Evolutionary conservation across 495 filamentous ascomycete genomes (phyloP), one percentile per base, ranked within the genome.

Genomic region (Aspergillus funiculosus): DNA sequence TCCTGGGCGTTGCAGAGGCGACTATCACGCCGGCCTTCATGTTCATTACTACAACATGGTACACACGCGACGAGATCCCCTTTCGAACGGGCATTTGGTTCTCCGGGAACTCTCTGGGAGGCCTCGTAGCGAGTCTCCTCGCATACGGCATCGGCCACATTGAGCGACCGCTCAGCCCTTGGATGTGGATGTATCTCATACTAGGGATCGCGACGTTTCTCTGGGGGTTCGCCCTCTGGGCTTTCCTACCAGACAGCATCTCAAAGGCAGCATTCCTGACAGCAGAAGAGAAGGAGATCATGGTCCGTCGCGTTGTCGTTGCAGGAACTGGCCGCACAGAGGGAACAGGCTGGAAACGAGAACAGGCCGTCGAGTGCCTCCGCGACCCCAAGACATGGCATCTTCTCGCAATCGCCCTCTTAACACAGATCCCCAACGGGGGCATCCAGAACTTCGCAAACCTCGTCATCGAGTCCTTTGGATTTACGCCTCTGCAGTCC

Each of bases 21-120:
- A 69, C 74, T 13, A 65, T 77, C 31, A 69, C 70, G 1, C 60
- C 70, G 3, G 59, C 62, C 1, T 67, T 63, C 30, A 63, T 63
- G 52, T 60, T 61, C 41, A 64, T 68, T 40, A 66, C 71, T 6
- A 64, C 69, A 11, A 71, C 66, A 11, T 68, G 66, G 61, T 74
- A 79, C 54, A 80, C 76, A 1, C 66, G 79, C 13, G 64, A 72
- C 24, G 76, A 82, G 43, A 77, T 80, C 17, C 78, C 79, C 0
- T 55, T 78, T 4, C 62, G 79, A n/a, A 79, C 77, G n/a, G 76
- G 75, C 0, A 51, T 77, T 3, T 81, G 77, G 78, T 82, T 80
- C 48, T 71, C 77, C 0, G 77, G 74, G 5, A 80, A 80, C 31
- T 75, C 75, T 4, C 54, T 79, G 4, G 77, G 76, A 0, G 77